Evolutionary conservation across 2,329 filamentous ascomycete genomes (phyloP), one percentile per base, ranked within the genome.

Genomic region (Alternaria sp.): DNA sequence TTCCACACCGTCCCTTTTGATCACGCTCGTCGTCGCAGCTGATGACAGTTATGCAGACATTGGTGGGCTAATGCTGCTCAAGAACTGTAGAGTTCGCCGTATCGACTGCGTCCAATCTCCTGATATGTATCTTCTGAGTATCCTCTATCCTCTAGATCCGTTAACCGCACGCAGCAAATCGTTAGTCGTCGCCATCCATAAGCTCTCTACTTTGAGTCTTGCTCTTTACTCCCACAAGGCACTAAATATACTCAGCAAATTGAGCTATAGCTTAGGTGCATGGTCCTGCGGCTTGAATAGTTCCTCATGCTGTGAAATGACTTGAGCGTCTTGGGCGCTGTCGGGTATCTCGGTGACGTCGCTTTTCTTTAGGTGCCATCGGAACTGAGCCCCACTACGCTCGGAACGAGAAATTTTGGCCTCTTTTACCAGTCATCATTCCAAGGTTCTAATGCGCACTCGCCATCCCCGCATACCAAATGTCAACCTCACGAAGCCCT

Each of bases 391-490:
- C 43, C 55, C 57, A 56, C 51, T 30, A 36, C 49, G 44, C 63
- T 71, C 64, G 39, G 39, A 42, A 42, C 68, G 68, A 68, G 66
- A 66, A 62, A 70, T 73, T 74, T 70, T 66, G 64, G 59, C 57
- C 58, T 56, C 63, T 66, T 55, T 59, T 56, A 64, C 62, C 65
- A 68, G 67, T 70, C 68, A 68, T 66, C 73, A 63, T 56, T 56
- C 32, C 32, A 36, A 36, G 32, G 32, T 36, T 70, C 68, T 69
- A 59, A 77, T 77, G 75, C 69, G 54, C 68, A 73, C 64, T 67
- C 70, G 62, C 58, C 57, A 47, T 60, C 62, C 71, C 62, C 70
- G 67, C 67, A 53, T 73, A 66, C 69, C 74, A 76, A 76, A 78
- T 78, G 75, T 77, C 65, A 71, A 64, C 58, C 39, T 62, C 58